Percentiles rank a stretch among this genome's conserved stretches.
phyloP scores from a whole-genome alignment of 2,329 filamentous ascomycete genomes.

The Diplodia seriata region DNA sequence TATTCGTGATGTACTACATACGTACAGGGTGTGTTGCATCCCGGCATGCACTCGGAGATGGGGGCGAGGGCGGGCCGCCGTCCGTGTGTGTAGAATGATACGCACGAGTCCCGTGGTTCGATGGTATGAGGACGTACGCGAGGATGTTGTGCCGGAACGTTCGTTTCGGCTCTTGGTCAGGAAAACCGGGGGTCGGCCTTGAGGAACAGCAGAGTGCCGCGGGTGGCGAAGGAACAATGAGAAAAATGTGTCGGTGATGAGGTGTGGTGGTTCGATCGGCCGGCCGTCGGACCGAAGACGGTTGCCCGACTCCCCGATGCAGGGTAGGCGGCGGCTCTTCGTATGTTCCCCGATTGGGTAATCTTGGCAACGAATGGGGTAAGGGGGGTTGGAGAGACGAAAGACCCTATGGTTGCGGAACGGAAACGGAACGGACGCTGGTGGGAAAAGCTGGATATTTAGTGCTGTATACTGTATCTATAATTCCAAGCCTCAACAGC shows the following conservation, averaged over 20 bases:
- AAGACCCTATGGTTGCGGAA: too few relatives aligned
- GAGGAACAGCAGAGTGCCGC: background rate
- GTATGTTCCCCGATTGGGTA: background rate
- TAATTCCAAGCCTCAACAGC: too few relatives aligned
- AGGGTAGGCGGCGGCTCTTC: background rate
- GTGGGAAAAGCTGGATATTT: too few relatives aligned
- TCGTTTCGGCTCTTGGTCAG: background rate
- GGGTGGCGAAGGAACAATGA: background rate
- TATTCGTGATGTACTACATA: background rate
- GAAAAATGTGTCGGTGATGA: background rate
- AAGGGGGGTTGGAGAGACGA: background rate
- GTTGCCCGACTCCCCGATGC: background rate
- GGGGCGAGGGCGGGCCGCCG: background rate
- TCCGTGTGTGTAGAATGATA: background rate
- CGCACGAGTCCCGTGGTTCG: background rate
- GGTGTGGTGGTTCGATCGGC: conserved; percentile 11
- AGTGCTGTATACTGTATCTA: too few relatives aligned
- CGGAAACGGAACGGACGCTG: too few relatives aligned
- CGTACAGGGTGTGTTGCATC: too few relatives aligned
- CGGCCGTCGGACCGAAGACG: conserved; percentile 13
- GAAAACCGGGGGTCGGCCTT: background rate
- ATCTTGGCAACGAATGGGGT: background rate
- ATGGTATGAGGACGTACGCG: background rate
- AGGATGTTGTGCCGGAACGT: background rate
- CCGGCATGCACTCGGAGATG: background rate